Percentiles rank a stretch among this genome's conserved stretches.
Conservation (phyloP, 2,329 filamentous ascomycete species). For the Aspergillus tanneri region DNA sequence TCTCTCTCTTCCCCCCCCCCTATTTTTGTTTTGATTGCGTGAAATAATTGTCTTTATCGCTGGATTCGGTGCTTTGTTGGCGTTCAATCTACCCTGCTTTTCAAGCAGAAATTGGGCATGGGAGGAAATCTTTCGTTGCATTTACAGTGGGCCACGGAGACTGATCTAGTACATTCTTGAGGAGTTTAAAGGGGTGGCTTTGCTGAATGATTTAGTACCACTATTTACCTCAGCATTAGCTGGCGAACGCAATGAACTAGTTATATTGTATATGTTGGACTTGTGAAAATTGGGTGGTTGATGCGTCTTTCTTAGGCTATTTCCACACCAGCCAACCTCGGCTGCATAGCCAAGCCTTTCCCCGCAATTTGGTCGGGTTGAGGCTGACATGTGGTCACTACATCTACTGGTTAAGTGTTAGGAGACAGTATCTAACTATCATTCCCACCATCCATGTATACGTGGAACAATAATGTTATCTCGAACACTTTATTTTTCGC, state of each 20-base stretch:
- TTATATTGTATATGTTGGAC: not conserved
- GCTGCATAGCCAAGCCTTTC: constrained; percentile 14
- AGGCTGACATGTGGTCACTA: not conserved
- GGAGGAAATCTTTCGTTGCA: constrained; percentile 23
- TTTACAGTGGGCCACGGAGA: constrained; percentile 21
- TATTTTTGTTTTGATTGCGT: not conserved
- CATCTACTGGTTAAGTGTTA: not conserved
- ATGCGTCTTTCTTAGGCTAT: too few species aligned
- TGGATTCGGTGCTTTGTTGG: constrained; percentile 12
- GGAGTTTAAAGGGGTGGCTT: constrained; percentile 6
- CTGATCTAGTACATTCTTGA: constrained; percentile 10
- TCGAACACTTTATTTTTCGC: constrained; percentile 26
- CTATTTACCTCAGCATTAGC: not conserved
- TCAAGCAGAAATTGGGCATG: constrained; percentile 9
- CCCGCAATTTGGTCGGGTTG: constrained; percentile 20
- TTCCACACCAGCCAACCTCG: constrained; percentile 20
- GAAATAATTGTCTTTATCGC: not conserved
- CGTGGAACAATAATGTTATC: constrained; percentile 7
- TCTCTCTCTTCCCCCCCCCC: not conserved
- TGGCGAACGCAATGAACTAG: not conserved
- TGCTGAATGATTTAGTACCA: not conserved
- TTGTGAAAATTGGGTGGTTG: constrained; percentile 6
- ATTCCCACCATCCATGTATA: not conserved
- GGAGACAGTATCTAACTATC: not conserved
- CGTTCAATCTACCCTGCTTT: constrained; percentile 11